Conservation (phyloP, 495 filamentous ascomycete genomes). For the Neurospora sp. region DNA sequence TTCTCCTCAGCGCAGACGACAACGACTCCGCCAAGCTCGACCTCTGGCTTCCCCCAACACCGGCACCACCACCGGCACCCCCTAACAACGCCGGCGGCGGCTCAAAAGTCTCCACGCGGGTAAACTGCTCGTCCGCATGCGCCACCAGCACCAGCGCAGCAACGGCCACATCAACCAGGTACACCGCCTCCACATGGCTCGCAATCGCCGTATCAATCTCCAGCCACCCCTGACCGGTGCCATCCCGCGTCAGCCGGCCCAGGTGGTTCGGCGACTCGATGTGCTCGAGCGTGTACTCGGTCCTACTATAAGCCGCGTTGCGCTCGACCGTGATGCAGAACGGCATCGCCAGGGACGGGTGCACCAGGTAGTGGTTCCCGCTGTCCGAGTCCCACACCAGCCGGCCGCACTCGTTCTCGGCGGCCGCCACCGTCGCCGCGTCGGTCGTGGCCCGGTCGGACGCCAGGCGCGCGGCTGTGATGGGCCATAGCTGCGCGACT, state of each 20-base stretch:
- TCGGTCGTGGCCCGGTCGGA: slow-evolving; percentile 19
- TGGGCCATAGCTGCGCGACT: slow-evolving; percentile 63
- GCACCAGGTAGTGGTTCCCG: slow-evolving; percentile 59
- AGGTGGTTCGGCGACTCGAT: slow-evolving; percentile 44
- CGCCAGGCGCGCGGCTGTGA: slow-evolving; percentile 58
- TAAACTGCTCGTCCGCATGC: slow-evolving; percentile 44
- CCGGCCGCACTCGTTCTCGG: slow-evolving; percentile 60
- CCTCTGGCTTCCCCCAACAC: slow-evolving; percentile 16
- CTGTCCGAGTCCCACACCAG: slow-evolving; percentile 57
- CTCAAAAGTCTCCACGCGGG: slow-evolving; percentile 39
- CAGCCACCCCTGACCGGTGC: slow-evolving; percentile 40
- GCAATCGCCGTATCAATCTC: slow-evolving; percentile 44
- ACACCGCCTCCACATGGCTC: slow-evolving; percentile 47
- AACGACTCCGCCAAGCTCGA: slow-evolving; percentile 9
- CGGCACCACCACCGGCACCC: slow-evolving; percentile 6
- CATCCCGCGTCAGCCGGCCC: slow-evolving; percentile 41
- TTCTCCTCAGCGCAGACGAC: slow-evolving; percentile 4
- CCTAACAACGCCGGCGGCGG: slow-evolving; percentile 34
- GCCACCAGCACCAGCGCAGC: slow-evolving; percentile 62
- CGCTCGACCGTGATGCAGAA: slow-evolving; percentile 43
- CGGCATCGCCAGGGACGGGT: slow-evolving; percentile 54
- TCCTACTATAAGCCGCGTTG: slow-evolving; percentile 42
- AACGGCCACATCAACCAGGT: slow-evolving; percentile 65
- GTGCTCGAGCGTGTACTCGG: slow-evolving; percentile 54
- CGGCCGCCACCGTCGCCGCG: slow-evolving; percentile 50